Conservation (phyloP, 139 green algal species). For the Deuterostichococcus epilithicus region DNA sequence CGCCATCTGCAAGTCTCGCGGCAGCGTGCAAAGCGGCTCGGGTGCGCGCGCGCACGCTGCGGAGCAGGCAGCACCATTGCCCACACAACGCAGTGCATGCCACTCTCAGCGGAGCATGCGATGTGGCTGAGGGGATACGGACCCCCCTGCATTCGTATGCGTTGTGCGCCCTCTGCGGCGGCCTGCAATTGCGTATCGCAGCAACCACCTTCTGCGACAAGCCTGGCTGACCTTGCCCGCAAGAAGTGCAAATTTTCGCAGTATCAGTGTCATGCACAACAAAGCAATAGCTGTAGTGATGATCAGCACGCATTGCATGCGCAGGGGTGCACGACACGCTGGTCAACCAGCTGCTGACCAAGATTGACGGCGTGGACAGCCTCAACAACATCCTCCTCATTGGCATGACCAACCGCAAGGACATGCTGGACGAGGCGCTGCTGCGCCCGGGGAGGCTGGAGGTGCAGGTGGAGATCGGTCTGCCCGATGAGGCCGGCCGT, state of each 20-base stretch:
- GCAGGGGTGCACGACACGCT: constrained; percentile 94
- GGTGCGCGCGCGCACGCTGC: neutral
- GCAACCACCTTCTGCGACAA: neutral
- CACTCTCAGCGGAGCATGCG: neutral
- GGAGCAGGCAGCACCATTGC: too few species aligned
- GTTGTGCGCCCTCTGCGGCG: neutral
- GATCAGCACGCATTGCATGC: neutral
- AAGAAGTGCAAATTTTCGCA: neutral
- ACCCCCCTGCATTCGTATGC: neutral
- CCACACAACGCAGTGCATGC: too few species aligned
- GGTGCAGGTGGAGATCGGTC: constrained; percentile 96
- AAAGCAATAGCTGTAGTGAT: neutral
- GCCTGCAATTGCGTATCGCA: neutral
- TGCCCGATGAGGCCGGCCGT: constrained; percentile 89
- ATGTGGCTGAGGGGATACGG: neutral
- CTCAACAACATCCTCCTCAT: constrained; percentile 99
- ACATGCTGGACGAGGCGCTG: constrained; percentile 99
- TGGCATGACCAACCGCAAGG: constrained; percentile 91
- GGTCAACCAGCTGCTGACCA: constrained; percentile 99
- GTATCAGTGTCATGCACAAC: neutral
- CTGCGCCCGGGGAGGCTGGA: constrained; percentile 91
- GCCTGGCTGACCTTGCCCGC: neutral
- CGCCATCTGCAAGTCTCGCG: constrained; percentile 94
- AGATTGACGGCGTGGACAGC: constrained; percentile 98
- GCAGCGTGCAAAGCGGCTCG: constrained; percentile 65